Percentiles rank a stretch among this genome's conserved stretches.
Conservation (phyloP, 225 moss, liverwort and hornwort species). For the Sphagnum tenellum region DNA sequence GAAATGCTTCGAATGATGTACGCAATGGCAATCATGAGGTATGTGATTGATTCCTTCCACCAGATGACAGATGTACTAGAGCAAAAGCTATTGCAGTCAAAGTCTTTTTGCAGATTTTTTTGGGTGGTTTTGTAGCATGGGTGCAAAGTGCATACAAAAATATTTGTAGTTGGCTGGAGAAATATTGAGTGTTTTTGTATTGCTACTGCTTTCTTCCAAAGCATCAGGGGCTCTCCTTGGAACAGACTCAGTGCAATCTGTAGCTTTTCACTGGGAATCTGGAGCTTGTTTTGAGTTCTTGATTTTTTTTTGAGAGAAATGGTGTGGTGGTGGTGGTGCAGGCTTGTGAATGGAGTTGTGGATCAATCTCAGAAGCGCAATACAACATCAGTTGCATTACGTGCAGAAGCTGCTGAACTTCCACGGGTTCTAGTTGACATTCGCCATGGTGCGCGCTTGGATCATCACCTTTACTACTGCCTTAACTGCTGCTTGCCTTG, state of each 20-base stretch:
- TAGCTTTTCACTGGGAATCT: no score
- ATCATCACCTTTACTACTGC: neutral
- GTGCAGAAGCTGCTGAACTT: slow-evolving; percentile 69
- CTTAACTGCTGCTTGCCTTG: neutral
- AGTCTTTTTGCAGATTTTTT: no score
- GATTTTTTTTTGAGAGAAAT: neutral
- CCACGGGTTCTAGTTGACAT: slow-evolving; percentile 89
- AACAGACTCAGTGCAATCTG: no score
- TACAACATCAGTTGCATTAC: slow-evolving; percentile 65
- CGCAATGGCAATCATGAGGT: slow-evolving; percentile 90
- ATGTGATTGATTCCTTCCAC: neutral
- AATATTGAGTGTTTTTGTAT: no score
- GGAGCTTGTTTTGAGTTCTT: neutral
- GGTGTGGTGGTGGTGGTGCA: slow-evolving; percentile 7
- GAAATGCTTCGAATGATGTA: slow-evolving; percentile 97
- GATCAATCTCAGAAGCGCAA: slow-evolving; percentile 73
- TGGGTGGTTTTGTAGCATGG: no score
- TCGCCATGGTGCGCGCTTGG: slow-evolving; percentile 64
- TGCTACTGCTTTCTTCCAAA: no score
- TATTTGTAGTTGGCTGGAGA: no score
- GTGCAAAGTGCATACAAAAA: no score
- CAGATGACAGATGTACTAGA: neutral
- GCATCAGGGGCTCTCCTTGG: no score
- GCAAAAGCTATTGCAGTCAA: no score
- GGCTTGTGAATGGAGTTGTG: slow-evolving; percentile 97